These are phyloP conservation scores for Lachnellula suecica DNA, from an alignment of 2,329 filamentous ascomycete genomes.

Conservation along the genomic window DNA sequence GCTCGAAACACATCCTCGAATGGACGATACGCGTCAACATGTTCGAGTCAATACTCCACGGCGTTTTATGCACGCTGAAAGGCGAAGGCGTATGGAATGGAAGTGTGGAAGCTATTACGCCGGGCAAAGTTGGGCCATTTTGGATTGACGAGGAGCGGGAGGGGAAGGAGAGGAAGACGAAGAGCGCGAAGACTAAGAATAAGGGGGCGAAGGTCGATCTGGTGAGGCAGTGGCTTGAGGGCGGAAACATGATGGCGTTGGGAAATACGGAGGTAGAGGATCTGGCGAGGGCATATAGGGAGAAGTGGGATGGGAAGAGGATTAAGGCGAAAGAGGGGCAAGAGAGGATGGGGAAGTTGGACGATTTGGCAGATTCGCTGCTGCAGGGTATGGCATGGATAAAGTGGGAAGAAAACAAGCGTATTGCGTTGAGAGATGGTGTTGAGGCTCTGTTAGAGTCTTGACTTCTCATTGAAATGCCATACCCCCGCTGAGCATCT, in stretches of 20 bases:
- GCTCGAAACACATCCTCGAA: slow-evolving; percentile 66
- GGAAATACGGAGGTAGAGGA: slow-evolving; percentile 35
- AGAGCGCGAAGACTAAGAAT: slow-evolving; percentile 41
- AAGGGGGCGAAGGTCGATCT: slow-evolving; percentile 66
- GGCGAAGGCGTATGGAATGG: slow-evolving; percentile 42
- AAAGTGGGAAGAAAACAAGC: slow-evolving; percentile 67
- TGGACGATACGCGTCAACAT: slow-evolving; percentile 84
- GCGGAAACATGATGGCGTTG: slow-evolving; percentile 28
- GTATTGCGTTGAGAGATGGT: slow-evolving; percentile 32
- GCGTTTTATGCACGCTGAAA: slow-evolving; percentile 58
- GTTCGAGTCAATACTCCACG: slow-evolving; percentile 79
- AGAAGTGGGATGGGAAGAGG: slow-evolving; percentile 31
- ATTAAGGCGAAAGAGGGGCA: slow-evolving; percentile 28
- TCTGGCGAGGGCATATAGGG: slow-evolving; percentile 37
- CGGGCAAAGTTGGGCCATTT: slow-evolving; percentile 54
- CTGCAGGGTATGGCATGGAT: slow-evolving; percentile 77
- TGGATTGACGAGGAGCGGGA: slow-evolving; percentile 42
- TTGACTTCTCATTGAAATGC: neutral
- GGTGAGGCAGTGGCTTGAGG: slow-evolving; percentile 52
- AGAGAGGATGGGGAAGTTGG: slow-evolving; percentile 57
- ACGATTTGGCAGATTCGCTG: slow-evolving; percentile 79
- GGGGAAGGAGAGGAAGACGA: slow-evolving; percentile 37
- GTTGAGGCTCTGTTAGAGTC: slow-evolving; percentile 29
- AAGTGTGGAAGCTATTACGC: slow-evolving; percentile 50
- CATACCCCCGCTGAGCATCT: too few species aligned